phyloP scores from a whole-genome alignment of 441 rosid species.

The Corymbia calophylla region DNA sequence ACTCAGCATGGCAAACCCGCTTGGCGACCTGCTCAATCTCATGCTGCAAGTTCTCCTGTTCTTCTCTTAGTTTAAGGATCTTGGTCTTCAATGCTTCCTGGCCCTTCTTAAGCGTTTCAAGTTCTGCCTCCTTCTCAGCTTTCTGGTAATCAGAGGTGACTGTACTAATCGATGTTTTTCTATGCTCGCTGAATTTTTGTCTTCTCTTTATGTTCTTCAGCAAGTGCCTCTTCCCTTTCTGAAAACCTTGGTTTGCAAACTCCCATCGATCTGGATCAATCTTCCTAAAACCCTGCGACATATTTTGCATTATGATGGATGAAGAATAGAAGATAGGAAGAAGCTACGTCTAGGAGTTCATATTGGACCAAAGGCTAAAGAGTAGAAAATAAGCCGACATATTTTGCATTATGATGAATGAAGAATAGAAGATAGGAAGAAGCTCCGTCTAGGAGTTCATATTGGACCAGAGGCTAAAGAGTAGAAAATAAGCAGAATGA shows the following conservation, averaged over 20 bases:
- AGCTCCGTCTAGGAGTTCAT: neutral
- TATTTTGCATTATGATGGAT: neutral
- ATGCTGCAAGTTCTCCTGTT: conserved; percentile 32
- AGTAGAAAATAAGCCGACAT: neutral
- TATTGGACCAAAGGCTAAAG: neutral
- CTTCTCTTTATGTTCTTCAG: conserved; percentile 62
- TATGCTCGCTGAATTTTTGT: conserved; percentile 26
- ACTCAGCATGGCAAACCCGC: conserved; percentile 31
- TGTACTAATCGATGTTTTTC: neutral
- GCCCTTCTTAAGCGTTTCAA: conserved; percentile 37
- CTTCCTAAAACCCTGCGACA: conserved; percentile 60
- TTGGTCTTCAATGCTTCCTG: conserved; percentile 32
- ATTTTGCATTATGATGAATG: neutral
- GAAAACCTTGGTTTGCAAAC: conserved; percentile 59
- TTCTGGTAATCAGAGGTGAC: neutral
- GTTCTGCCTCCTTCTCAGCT: conserved; percentile 18
- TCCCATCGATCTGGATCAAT: conserved; percentile 66
- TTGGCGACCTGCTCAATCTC: conserved; percentile 30
- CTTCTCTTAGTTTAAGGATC: conserved; percentile 29
- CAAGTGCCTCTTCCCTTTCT: conserved; percentile 53
- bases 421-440: neutral
- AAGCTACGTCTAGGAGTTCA: neutral
- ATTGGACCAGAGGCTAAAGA: neutral
- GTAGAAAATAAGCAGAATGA: neutral
- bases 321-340: neutral